Evolutionary conservation across 352 stramenopile genomes (phyloP), one percentile per base, ranked within the genome.

Genomic region (Phytopythium mirpurense): DNA sequence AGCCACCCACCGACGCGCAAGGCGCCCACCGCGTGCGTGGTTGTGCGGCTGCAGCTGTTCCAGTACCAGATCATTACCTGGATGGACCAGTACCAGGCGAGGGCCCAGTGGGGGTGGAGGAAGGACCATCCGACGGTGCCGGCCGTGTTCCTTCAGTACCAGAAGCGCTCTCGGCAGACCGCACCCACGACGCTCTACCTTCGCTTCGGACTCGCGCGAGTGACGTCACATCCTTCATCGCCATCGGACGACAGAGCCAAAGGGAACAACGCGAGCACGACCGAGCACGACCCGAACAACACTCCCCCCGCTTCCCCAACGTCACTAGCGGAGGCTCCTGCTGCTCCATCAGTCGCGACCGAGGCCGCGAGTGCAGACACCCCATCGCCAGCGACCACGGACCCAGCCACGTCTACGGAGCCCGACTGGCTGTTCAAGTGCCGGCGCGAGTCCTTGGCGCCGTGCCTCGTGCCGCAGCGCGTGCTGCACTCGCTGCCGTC

Each of bases 21-120:
- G 38, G 12, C 60, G 35, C 12, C 32, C 7, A n/a, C 14, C 4
- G 12, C 6, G 5, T 19, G 19, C 5, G 65, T 41, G 50, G 46
- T 7, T 36, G 29, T 72, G 18, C 75, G 70, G 11, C 48, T 90
- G 2, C 75, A 85, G 36, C 57, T 90, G 41, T 85, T 73, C 31
- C 53, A 79, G 19, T 88, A 80, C 47, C 72, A 83, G 34, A 37
- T 66, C 6, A n/a, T 88, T 12, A 78, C 70, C 15, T 89, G 78
- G 76, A 64, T 85, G 35, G 76, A 86, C 43, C 48, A 65, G n/a
- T 78, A 77, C 16, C 78, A 89, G 62, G 78, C 76, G 2, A 77
- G 62, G 36, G 47, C 51, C 0, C 67, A 85, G 31, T 87, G 77
- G 63, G 61, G 62, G 6, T 84, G 59, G 65, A 64, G 58, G 14